These are phyloP conservation scores for Cenococcum geophilum DNA, from an alignment of 495 filamentous ascomycete genomes.

Conservation along the genomic window DNA sequence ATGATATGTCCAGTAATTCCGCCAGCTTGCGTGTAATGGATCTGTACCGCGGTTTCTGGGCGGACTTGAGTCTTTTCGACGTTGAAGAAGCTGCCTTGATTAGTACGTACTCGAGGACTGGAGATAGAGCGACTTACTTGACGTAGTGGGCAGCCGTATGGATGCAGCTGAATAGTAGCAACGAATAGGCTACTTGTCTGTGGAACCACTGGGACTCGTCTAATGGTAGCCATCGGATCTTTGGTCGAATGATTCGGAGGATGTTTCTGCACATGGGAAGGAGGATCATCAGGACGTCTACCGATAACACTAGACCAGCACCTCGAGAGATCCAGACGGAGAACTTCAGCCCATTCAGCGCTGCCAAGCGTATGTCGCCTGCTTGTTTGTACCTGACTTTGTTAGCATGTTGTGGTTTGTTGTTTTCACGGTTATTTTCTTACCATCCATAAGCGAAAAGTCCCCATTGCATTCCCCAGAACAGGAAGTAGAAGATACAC, in stretches of 20 bases:
- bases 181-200: slow-evolving; percentile 83
- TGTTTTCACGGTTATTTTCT: slow-evolving; percentile 23
- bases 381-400: slow-evolving; percentile 67
- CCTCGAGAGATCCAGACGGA: slow-evolving; percentile 97
- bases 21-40: slow-evolving; percentile 83
- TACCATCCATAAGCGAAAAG: slow-evolving; percentile 90
- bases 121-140: slow-evolving; percentile 58
- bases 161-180: slow-evolving; percentile 74
- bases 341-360: slow-evolving; percentile 72
- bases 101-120: slow-evolving; percentile 3
- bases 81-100: slow-evolving; percentile 75
- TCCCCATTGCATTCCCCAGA: slow-evolving; percentile 75
- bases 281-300: slow-evolving; percentile 82
- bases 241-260: slow-evolving; percentile 74
- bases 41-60: slow-evolving; percentile 74
- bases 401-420: slow-evolving; percentile 22
- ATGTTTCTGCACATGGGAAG: slow-evolving; percentile 93
- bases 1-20: slow-evolving; percentile 97
- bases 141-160: slow-evolving; percentile 85
- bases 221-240: slow-evolving; percentile 79
- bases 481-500: slow-evolving; percentile 69
- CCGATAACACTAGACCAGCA: slow-evolving; percentile 71
- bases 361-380: slow-evolving; percentile 56
- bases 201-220: slow-evolving; percentile 98
- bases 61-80: slow-evolving; percentile 83